phyloP scores from a whole-genome alignment of 306 rosid genomes.

The Sesbania bispinosa region DNA sequence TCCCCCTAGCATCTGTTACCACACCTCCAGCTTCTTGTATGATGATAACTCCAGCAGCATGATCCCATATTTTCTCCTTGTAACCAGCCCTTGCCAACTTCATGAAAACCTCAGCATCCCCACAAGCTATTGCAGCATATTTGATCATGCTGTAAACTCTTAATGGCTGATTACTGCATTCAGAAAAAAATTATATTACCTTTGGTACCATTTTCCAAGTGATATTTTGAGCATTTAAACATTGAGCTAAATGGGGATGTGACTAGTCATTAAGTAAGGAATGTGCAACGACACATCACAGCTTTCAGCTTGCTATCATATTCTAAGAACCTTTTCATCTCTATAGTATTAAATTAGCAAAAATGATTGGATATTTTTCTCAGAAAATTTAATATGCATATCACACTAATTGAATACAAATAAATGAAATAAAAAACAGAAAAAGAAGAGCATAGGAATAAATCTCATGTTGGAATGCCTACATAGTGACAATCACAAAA shows the following conservation, averaged over 20 bases:
- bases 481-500: background rate
- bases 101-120: slow-evolving; percentile 83
- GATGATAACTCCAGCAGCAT: slow-evolving; percentile 71
- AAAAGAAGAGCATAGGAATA: background rate
- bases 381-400: background rate
- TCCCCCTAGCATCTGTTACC: slow-evolving; percentile 73
- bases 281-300: background rate
- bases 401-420: background rate
- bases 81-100: slow-evolving; percentile 76
- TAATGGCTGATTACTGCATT: slow-evolving; percentile 61
- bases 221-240: background rate
- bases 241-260: background rate
- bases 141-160: slow-evolving; percentile 71
- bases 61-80: slow-evolving; percentile 89
- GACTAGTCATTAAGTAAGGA: background rate
- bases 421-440: background rate
- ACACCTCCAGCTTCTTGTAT: slow-evolving; percentile 78
- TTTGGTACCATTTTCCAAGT: background rate
- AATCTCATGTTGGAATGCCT: background rate
- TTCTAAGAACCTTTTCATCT: background rate
- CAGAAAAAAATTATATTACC: background rate
- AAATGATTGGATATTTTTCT: background rate
- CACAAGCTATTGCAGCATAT: slow-evolving; percentile 76
- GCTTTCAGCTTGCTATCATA: background rate
- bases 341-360: background rate